Evolutionary conservation across 2,329 filamentous ascomycete species (phyloP).

Genomic region (Verticillium zaregamsianum): DNA sequence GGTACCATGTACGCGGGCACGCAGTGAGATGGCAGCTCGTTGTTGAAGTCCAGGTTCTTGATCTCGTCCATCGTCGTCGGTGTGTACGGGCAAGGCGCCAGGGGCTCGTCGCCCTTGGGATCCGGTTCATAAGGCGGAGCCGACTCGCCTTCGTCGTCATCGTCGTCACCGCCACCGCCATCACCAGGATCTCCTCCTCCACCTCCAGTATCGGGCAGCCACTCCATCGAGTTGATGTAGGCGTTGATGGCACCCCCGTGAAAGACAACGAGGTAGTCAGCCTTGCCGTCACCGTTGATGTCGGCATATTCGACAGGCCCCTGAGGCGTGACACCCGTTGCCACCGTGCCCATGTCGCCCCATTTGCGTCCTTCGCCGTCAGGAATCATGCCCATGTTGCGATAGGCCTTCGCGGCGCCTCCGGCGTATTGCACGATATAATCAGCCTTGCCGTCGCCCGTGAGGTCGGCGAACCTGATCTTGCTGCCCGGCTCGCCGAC

Average conservation of each 20-base stretch:
- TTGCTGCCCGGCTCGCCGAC: constrained; percentile 11
- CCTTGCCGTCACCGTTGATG: constrained; percentile 12
- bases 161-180: too few relatives aligned
- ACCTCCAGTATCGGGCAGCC: too few relatives aligned
- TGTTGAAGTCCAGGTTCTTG: constrained; percentile 6
- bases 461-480: constrained; percentile 6
- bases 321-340: background rate
- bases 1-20: constrained; percentile 4
- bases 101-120: constrained; percentile 1
- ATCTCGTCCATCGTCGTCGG: constrained; percentile 5
- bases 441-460: constrained; percentile 6
- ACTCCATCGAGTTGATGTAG: constrained; percentile 7
- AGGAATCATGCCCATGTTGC: constrained; percentile 8
- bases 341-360: constrained; percentile 1
- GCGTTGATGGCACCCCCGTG: constrained; percentile 8
- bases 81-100: background rate
- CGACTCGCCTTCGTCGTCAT: too few relatives aligned
- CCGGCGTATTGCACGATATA: constrained; percentile 14
- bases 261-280: constrained; percentile 12
- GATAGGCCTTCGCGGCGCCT: constrained; percentile 14
- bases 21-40: constrained; percentile 4
- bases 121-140: background rate
- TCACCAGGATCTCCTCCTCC: too few relatives aligned
- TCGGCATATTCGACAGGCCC: constrained; percentile 9
- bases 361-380: background rate